phyloP scores from a whole-genome alignment of 768 basidiomycete genomes.

The Leccinum rimulosum region DNA sequence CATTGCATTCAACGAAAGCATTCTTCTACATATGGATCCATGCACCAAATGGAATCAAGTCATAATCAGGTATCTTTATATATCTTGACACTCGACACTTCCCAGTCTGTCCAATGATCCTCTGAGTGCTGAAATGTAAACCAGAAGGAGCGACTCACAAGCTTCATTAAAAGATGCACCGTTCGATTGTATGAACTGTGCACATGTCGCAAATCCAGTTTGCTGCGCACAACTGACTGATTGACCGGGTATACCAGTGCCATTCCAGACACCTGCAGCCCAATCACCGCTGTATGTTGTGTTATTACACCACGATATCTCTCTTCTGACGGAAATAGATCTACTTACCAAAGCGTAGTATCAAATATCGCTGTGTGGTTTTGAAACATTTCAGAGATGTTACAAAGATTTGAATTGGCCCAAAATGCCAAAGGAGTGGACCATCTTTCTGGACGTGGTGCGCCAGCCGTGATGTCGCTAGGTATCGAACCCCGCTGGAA shows the following conservation, averaged over 20 bases:
- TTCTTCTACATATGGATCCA: conserved; percentile 10
- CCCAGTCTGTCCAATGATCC: conserved; percentile 60
- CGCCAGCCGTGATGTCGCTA: conserved; percentile 65
- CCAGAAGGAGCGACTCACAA: conserved; percentile 51
- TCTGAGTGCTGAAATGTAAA: conserved; percentile 5
- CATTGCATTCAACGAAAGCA: conserved; percentile 6
- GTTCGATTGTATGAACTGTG: conserved; percentile 68
- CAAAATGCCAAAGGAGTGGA: conserved; percentile 75
- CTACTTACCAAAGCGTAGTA: conserved; percentile 71
- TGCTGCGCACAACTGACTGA: conserved; percentile 78
- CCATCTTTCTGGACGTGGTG: conserved; percentile 78
- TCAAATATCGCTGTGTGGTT: conserved; percentile 80
- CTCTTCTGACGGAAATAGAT: conserved; percentile 5
- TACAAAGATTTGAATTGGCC: conserved; percentile 65
- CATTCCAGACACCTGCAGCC: conserved; percentile 79
- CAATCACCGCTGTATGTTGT: conserved; percentile 68
- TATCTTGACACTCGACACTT: conserved; percentile 71
- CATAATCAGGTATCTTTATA: conserved; percentile 47
- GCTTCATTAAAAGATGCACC: conserved; percentile 73
- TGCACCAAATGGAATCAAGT: conserved; percentile 5
- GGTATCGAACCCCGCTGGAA: conserved; percentile 77
- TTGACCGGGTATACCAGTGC: conserved; percentile 77
- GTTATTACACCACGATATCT: conserved; percentile 7
- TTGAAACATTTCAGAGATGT: conserved; percentile 77
- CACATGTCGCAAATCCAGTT: conserved; percentile 81